Conservation (phyloP, 495 filamentous ascomycete species). For the Daldinia concentrica region DNA sequence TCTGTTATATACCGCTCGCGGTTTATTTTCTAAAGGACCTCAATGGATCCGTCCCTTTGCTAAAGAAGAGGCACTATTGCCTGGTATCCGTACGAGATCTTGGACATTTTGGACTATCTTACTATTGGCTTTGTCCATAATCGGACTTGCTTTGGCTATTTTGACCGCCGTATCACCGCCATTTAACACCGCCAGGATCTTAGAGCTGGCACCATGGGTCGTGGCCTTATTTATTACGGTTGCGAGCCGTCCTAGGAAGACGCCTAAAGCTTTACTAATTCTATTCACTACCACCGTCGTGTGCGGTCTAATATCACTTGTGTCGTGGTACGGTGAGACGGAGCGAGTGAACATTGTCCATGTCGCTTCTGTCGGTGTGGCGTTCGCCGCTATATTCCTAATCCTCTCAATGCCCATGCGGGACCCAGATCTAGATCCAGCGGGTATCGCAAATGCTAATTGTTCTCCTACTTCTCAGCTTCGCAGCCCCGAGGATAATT, state of each 20-base stretch:
- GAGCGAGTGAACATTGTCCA: constrained; percentile 50
- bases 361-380: constrained; percentile 54
- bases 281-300: constrained; percentile 48
- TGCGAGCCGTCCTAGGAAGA: constrained; percentile 58
- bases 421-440: constrained; percentile 63
- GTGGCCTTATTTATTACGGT: constrained; percentile 55
- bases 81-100: constrained; percentile 21
- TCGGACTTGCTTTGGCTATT: constrained; percentile 42
- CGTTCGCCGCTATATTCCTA: constrained; percentile 56
- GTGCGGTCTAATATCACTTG: constrained; percentile 50
- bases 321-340: constrained; percentile 42
- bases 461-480: constrained; percentile 64
- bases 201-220: constrained; percentile 53
- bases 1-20: constrained; percentile 36
- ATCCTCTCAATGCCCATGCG: constrained; percentile 79
- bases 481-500: constrained; percentile 83
- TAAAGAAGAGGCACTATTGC: constrained; percentile 33
- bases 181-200: constrained; percentile 25
- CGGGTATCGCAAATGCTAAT: constrained; percentile 69
- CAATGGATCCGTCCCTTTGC: constrained; percentile 48
- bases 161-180: constrained; percentile 33
- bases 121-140: constrained; percentile 29
- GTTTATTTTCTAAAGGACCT: constrained; percentile 37
- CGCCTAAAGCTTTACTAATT: constrained; percentile 54
- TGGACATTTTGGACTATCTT: constrained; percentile 43